These are phyloP conservation scores for Noccaea bulbosa DNA, from an alignment of 345 rosid species.

Conservation along the genomic window DNA sequence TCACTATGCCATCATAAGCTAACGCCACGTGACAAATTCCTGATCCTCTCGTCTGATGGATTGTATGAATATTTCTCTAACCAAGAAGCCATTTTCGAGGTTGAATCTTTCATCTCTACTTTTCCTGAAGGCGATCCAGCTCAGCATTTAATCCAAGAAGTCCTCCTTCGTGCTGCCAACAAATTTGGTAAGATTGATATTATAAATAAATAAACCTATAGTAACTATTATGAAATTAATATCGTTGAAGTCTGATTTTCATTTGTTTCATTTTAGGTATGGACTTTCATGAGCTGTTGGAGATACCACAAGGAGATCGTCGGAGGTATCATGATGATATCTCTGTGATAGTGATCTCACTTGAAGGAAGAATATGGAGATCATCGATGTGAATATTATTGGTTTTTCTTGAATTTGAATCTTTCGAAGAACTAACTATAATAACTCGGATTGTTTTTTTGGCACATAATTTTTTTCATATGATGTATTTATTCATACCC, in stretches of 20 bases:
- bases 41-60: constrained; percentile 90
- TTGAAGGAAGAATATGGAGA: constrained; percentile 94
- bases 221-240: neutral
- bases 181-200: constrained; percentile 63
- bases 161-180: constrained; percentile 87
- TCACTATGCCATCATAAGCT: constrained; percentile 73
- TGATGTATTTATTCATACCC: constrained; percentile 31
- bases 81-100: constrained; percentile 80
- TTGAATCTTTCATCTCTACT: constrained; percentile 72
- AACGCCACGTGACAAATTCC: constrained; percentile 66
- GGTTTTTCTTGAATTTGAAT: constrained; percentile 16
- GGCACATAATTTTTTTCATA: constrained; percentile 15
- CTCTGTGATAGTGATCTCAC: constrained; percentile 83
- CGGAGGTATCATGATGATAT: constrained; percentile 92
- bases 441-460: constrained; percentile 22
- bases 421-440: constrained; percentile 33
- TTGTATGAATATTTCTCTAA: constrained; percentile 89
- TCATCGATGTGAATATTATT: constrained; percentile 61
- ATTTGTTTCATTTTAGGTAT: constrained; percentile 55
- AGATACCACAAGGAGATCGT: constrained; percentile 91
- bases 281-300: constrained; percentile 85
- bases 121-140: constrained; percentile 98
- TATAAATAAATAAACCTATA: neutral
- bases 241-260: neutral
- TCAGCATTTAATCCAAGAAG: constrained; percentile 82